Evolutionary conservation across 1,284 basidiomycete genomes (phyloP).

Genomic region (Coriolopsis trogii): DNA sequence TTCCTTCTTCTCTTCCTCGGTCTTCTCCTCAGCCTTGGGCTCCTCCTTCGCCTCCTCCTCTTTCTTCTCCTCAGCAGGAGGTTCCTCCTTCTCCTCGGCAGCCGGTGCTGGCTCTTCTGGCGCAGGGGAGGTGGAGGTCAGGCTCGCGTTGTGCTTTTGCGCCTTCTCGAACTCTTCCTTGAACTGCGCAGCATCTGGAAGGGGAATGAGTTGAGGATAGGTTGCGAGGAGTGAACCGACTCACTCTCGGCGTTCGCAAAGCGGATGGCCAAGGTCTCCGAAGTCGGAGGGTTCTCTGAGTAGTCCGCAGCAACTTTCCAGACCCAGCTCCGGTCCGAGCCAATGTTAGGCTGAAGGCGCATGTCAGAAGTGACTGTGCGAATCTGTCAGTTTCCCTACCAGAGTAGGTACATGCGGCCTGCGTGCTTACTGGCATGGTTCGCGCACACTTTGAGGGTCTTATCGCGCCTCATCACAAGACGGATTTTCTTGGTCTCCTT

Average conservation of each 20-base stretch:
- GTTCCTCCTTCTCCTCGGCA: conserved; percentile 31
- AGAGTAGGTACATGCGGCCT: conserved; percentile 1
- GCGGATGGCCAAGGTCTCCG: conserved; percentile 97
- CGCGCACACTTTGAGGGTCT: conserved; percentile 99
- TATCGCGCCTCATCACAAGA: conserved; percentile 99
- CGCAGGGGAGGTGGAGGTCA: conserved; percentile 33
- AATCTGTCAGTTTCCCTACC: neutral
- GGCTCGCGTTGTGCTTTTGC: conserved; percentile 68
- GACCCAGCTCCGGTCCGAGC: conserved; percentile 99
- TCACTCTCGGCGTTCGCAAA: conserved; percentile 97
- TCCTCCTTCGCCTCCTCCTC: conserved; percentile 28
- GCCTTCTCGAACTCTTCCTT: conserved; percentile 87
- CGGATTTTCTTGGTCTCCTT: conserved; percentile 91
- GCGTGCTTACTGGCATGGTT: conserved; percentile 88
- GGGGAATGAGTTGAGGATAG: conserved; percentile 11
- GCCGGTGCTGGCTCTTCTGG: conserved; percentile 31
- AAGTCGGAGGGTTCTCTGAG: conserved; percentile 84
- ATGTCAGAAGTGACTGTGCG: conserved; percentile 84
- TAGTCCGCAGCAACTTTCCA: conserved; percentile 98
- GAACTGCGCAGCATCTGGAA: conserved; percentile 83
- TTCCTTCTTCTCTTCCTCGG: conserved; percentile 32
- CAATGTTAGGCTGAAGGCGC: conserved; percentile 97
- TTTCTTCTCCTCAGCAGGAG: conserved; percentile 22
- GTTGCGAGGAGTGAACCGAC: conserved; percentile 37
- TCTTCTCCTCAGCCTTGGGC: conserved; percentile 26